Base-by-base conservation (phyloP, 2,329 filamentous ascomycete genomes). In the Aspergillus ochraceus region DNA sequence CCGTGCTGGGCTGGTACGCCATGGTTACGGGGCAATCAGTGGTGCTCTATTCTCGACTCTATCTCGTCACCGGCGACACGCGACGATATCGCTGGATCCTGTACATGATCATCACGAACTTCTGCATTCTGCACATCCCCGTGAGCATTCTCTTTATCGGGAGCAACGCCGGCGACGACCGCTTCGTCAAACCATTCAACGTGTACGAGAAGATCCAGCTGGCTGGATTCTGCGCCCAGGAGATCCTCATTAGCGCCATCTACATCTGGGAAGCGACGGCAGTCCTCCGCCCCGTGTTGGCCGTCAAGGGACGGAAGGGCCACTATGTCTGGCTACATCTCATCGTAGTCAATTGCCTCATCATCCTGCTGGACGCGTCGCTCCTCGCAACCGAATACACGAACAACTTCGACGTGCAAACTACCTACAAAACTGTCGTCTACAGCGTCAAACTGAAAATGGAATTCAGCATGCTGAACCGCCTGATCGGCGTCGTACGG, bases 381-480 rank as follows among this genome's bases (percentile, higher is more conserved):
- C 26, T 78, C 12, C 56, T 81, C 11, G 69, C 70, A 20, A 58
- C 74, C 8, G 64, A 73, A 32, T 76, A 74, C 62, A 72, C 71
- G 42, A 66, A 72, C 47, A 66, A 78, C 19, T 74, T 74, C 30
- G 63, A 65, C 17, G 61, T 77, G 26, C 73, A 77, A 52, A 71
- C 69, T 1, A 70, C 68, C 17, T 71, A 69, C 55, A 76, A 75
- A 60, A 66, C 71, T 9, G 71, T 77, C 11, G 59, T 63, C 1
- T 67, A 68, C 47, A 66, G 61, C 49, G 49, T 68, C 14, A 70
- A 61, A 57, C 70, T 82, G 32, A 80, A 82, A 55, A 76, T 84
- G 30, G 84, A 86, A 68, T 79, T 80, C 60, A 77, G 79, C 30
- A 77, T 86, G 46, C 71, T 86, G 17, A 75, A 82, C 36, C 72